Evolutionary conservation across 345 rosid genomes (phyloP), one percentile per base, ranked within the genome.

Genomic region (Raphanus sativus): DNA sequence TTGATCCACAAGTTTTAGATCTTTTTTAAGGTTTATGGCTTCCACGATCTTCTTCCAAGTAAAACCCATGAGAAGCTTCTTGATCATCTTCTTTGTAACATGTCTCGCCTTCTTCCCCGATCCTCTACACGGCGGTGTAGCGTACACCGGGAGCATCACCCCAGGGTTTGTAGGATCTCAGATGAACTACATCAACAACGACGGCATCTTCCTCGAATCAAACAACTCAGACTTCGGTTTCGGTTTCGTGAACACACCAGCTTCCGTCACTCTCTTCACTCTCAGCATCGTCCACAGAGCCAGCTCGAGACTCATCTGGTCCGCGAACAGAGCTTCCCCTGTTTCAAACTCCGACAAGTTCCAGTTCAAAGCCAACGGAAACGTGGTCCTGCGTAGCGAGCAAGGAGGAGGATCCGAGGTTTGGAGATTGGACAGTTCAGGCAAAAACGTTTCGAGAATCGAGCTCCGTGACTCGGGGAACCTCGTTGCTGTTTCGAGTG

Each of bases 391-490:
- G 32, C 82, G 75, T 71, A 86, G 71, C 68, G 77, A 73, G 62
- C 16, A 21, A 25, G 86, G 77, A 59, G 86, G 74, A 42, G 86
- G 74, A 38, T 59, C 13, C 11, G 81, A 69, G 25, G 89, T 89
- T 65, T 95, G 99, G 99, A 60, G 75, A 9, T 72, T 87, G 8
- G 80, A 87, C 62, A 81, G 89, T 1, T 38, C 75, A 5, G 87
- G 85, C 13, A 77, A 67, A 80, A 84, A 82, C 10, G 94, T 81
- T 76, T 87, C 97, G 42, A 87, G 87, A 5, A 86, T 92, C 28
- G 90, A 87, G 73, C 69, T 95, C 75, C 88, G 54, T 77, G 89
- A 92, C 75, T 88, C 98, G 0, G 99, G 99, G 5, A 95, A 95
- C 64, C 74, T 95, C 80, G 94, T 84, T 11, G 78, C 87, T 81